Conservation (phyloP, 345 rosid species). For the Theobroma cacao region DNA sequence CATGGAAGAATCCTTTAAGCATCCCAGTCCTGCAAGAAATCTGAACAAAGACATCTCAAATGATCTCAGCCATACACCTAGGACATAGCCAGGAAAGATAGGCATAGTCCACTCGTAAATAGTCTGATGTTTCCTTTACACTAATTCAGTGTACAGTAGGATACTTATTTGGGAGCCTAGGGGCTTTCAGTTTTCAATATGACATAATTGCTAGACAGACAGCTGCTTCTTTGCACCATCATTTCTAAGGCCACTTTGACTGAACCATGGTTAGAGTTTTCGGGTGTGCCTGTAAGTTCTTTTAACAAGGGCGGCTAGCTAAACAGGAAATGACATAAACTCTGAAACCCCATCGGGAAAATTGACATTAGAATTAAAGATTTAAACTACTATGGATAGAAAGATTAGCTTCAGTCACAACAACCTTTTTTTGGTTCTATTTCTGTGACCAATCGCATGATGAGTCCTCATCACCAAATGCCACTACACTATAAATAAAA, state of each 20-base stretch:
- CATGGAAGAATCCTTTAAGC: background rate
- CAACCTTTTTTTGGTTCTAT: background rate
- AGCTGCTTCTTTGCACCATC: background rate
- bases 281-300: too few species aligned
- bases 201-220: background rate
- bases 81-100: too few species aligned
- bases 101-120: too few species aligned
- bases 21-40: conserved; percentile 5
- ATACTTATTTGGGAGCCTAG: background rate
- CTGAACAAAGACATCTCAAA: conserved; percentile 1
- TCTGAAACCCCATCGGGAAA: background rate
- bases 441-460: background rate
- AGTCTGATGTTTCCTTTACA: too few species aligned
- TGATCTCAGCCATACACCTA: background rate
- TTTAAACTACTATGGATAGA: too few species aligned
- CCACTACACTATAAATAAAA: background rate
- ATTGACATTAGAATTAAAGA: too few species aligned
- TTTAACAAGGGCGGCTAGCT: background rate
- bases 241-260: background rate
- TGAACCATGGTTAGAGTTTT: background rate
- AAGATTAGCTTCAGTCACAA: background rate
- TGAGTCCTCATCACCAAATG: background rate
- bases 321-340: too few species aligned
- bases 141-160: background rate
- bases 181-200: background rate